Percentiles rank a stretch among this genome's conserved stretches.
These are phyloP conservation scores for Neoboletus magnificus DNA, from an alignment of 768 basidiomycete genomes.

Conservation along the genomic window DNA sequence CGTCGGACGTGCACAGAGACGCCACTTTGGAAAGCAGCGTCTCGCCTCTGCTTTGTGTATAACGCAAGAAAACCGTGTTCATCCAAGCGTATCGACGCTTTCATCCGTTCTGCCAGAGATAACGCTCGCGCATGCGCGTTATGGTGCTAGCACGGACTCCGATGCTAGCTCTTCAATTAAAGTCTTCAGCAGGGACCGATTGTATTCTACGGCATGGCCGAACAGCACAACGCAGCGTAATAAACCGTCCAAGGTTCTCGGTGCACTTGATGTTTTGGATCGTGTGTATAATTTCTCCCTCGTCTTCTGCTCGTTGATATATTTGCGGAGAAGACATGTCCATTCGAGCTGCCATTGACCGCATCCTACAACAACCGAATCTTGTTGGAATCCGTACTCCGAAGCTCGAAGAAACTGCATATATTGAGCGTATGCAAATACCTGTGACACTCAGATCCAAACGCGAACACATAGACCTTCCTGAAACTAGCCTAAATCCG, in stretches of 20 bases:
- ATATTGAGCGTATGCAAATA: not conserved
- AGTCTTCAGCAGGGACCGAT: conserved; percentile 1
- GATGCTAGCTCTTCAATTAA: not conserved
- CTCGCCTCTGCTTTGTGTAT: conserved; percentile 44
- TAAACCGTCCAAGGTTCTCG: conserved; percentile 24
- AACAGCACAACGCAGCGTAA: conserved; percentile 4
- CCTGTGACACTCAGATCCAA: not conserved
- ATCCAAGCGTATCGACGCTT: not conserved
- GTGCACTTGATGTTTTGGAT: conserved; percentile 24
- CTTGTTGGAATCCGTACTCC: conserved; percentile 20
- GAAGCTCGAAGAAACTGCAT: not conserved
- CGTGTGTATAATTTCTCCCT: conserved; percentile 19
- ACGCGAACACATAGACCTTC: too few species aligned
- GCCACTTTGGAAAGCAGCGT: conserved; percentile 58
- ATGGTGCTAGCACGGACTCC: not conserved
- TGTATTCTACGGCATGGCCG: not conserved
- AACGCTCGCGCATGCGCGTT: conserved; percentile 26
- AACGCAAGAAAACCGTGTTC: conserved; percentile 8
- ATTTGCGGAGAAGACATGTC: conserved; percentile 19
- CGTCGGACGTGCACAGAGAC: conserved; percentile 51
- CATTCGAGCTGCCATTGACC: conserved; percentile 29
- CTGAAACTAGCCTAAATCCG: not conserved
- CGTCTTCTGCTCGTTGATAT: conserved; percentile 4
- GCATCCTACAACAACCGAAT: conserved; percentile 25
- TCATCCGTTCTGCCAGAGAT: conserved; percentile 21